Base-by-base conservation (phyloP, 2,329 filamentous ascomycete genomes). In the Aspergillus amoenus region DNA sequence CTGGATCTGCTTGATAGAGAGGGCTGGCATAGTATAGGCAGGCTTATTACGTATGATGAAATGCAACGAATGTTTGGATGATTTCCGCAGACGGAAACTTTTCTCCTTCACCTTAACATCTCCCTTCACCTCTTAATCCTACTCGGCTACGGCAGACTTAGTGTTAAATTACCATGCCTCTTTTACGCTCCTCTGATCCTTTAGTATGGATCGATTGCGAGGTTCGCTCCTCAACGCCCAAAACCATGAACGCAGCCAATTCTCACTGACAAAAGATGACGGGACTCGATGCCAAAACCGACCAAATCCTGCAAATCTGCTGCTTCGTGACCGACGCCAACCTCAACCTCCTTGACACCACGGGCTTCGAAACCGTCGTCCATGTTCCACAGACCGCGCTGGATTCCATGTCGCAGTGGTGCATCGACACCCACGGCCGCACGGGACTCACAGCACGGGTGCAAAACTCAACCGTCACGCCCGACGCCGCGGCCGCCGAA, bases 281-380 rank as follows among this genome's bases (percentile, higher is more conserved):
- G 32, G 91, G 91, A 21, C 83, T 96, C 7, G 82, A 96, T 73
- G 82, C 87, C 2, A 84, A 89, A 58, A 85, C 80, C 32, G 93
- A 97, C 70, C 87, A 88, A 55, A 94, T 97, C 68, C 86, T 97
- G 69, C 92, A 96, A 68, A 89, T 97, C 56, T 93, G 89, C 74
- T 97, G 93, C 78, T 88, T 95, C 75, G 84, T 99, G 71, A 99
- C 94, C 7, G 89, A 93, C 64, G 83, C 86, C 52, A 80, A 91
- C 60, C 84, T 99, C 18, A 83, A 90, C 56, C 73, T 95, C 34
- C 76, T 96, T 24, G 91, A 96, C 59, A 78, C 86, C 22, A 73
- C 81, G 32, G 93, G 93, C 64, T 96, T 89, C 81, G 90, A 95
- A 68, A 84, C 84, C 27, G 81, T 93, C 45, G 83, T 99, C 57